phyloP scores from a whole-genome alignment of 192 early-diverging fungal genomes.

The Coemansia reversa region DNA sequence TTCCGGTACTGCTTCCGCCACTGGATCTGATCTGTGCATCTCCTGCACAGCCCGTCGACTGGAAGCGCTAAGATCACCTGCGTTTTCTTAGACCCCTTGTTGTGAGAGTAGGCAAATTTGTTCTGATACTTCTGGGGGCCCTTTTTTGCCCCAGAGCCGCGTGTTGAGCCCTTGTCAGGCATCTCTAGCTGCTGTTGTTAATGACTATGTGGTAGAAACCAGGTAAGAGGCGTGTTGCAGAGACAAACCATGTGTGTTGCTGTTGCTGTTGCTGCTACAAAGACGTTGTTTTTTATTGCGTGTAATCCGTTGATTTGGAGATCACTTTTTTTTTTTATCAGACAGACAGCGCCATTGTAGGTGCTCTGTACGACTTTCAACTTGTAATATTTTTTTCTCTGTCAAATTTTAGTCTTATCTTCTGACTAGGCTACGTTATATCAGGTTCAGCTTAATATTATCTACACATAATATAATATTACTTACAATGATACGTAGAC shows the following conservation, averaged over 20 bases:
- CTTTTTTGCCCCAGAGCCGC: slow-evolving; percentile 62
- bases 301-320: neutral
- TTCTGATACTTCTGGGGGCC: slow-evolving; percentile 87
- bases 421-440: neutral
- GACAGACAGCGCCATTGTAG: neutral
- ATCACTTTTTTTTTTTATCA: neutral
- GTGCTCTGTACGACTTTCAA: neutral
- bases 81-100: slow-evolving; percentile 81
- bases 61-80: slow-evolving; percentile 74
- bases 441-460: neutral
- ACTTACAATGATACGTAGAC: slow-evolving; percentile 57
- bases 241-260: neutral
- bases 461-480: neutral
- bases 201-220: neutral
- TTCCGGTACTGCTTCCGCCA: slow-evolving; percentile 93
- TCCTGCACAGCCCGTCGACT: slow-evolving; percentile 74
- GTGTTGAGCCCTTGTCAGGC: slow-evolving; percentile 41
- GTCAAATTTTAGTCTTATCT: neutral
- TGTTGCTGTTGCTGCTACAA: neutral
- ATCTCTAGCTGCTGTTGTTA: slow-evolving; percentile 10
- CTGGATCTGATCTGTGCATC: slow-evolving; percentile 72
- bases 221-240: neutral
- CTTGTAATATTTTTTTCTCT: neutral
- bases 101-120: slow-evolving; percentile 77
- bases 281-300: neutral